These are phyloP conservation scores for Phytophthora agathidicida DNA, from an alignment of 352 stramenopile genomes.

Conservation along the genomic window DNA sequence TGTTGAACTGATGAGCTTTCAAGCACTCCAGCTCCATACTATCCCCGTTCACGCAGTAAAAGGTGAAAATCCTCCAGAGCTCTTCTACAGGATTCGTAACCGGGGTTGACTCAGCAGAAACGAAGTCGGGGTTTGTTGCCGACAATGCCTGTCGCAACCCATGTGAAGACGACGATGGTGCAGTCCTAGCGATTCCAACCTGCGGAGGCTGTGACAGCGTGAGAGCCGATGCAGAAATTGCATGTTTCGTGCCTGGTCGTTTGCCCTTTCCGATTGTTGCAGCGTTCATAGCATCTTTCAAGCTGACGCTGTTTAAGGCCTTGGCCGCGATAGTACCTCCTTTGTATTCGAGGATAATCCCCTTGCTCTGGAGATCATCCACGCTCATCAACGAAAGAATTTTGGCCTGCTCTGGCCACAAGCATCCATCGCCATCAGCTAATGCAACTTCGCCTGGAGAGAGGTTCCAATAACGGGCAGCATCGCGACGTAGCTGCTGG, in stretches of 20 bases:
- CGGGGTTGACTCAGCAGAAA: not conserved
- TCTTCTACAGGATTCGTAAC: conserved; percentile 54
- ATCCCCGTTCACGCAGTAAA: conserved; percentile 82
- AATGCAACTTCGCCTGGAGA: conserved; percentile 47
- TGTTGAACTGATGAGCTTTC: conserved; percentile 78
- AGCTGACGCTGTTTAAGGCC: conserved; percentile 20
- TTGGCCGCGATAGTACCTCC: conserved; percentile 21
- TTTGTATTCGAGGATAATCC: conserved; percentile 64
- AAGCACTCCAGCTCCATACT: conserved; percentile 76
- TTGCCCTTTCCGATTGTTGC: conserved; percentile 16
- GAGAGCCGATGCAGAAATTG: conserved; percentile 19
- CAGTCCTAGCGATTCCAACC: conserved; percentile 1
- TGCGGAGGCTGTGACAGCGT: conserved; percentile 20
- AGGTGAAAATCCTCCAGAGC: conserved; percentile 82
- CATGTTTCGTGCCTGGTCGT: conserved; percentile 10
- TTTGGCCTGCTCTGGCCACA: conserved; percentile 80
- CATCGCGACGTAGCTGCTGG: conserved; percentile 70
- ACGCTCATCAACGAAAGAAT: conserved; percentile 69
- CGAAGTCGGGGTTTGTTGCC: conserved; percentile 13
- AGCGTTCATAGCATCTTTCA: conserved; percentile 28
- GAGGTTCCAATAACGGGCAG: conserved; percentile 75
- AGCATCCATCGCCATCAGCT: conserved; percentile 63
- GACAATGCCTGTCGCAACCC: conserved; percentile 13
- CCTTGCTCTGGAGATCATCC: conserved; percentile 50
- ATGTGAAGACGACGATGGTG: conserved; percentile 2